A percentile compares a stretch with the other conserved stretches of the same genome.
Conservation (phyloP, 345 rosid species). For the Geranium rotundifolium region DNA sequence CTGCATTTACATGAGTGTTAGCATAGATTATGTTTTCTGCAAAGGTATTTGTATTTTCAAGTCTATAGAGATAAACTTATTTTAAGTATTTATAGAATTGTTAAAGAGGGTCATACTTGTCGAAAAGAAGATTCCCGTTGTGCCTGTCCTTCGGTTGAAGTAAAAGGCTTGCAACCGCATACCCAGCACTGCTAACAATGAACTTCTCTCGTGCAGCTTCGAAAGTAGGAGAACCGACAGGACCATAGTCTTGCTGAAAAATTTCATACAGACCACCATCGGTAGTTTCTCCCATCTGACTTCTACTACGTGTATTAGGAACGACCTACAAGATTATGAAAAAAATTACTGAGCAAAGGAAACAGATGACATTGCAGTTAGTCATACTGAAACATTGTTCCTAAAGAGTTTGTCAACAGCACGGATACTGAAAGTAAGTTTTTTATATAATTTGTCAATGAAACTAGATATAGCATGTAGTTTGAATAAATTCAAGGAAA, state of each 20-base stretch:
- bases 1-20: constrained; percentile 29
- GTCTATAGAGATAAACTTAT: too few species aligned
- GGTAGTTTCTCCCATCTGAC: constrained; percentile 99
- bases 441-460: not conserved
- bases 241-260: constrained; percentile 94
- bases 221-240: constrained; percentile 82
- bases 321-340: constrained; percentile 48
- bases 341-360: not conserved
- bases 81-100: not conserved
- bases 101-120: constrained; percentile 37
- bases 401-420: not conserved
- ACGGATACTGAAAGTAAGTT: not conserved
- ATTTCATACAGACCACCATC: constrained; percentile 97
- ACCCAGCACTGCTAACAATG: constrained; percentile 94
- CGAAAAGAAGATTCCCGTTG: constrained; percentile 98
- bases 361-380: too few species aligned
- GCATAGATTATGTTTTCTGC: not conserved
- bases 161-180: constrained; percentile 94
- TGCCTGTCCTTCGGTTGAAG: constrained; percentile 99
- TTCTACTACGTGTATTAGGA: constrained; percentile 88
- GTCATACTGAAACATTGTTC: not conserved
- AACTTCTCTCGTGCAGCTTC: constrained; percentile 96
- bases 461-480: not conserved
- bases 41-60: too few species aligned
- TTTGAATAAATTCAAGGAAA: not conserved